A percentile compares a stretch with the other conserved stretches of the same genome.
These are phyloP conservation scores for Rubroboletus satanas DNA, from an alignment of 768 basidiomycete genomes.

Conservation along the genomic window DNA sequence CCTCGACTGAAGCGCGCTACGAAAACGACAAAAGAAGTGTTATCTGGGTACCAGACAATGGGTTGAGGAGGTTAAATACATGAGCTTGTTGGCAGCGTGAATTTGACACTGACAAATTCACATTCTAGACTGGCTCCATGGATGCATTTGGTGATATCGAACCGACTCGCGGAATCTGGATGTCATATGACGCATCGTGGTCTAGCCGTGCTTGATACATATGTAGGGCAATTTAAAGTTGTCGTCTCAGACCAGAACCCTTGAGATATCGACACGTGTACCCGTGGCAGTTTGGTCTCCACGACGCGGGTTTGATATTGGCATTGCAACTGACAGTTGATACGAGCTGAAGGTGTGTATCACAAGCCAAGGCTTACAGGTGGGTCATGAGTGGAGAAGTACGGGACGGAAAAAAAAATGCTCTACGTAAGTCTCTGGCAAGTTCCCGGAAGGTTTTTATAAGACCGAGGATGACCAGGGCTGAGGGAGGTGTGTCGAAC, in stretches of 20 bases:
- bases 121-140: conserved; percentile 10
- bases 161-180: neutral
- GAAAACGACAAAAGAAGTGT: neutral
- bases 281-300: neutral
- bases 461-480: neutral
- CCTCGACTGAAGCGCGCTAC: neutral
- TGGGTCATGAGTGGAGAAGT: too few relatives aligned
- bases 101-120: conserved; percentile 2
- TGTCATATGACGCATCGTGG: conserved; percentile 1
- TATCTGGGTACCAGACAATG: neutral
- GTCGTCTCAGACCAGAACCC: neutral
- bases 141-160: conserved; percentile 13
- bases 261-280: neutral
- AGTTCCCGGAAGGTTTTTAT: neutral
- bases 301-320: neutral
- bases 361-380: neutral
- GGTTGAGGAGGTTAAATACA: neutral
- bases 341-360: neutral
- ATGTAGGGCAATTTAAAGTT: conserved; percentile 2
- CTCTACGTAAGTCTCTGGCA: conserved; percentile 14
- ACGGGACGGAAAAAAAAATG: neutral
- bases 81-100: neutral
- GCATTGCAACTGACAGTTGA: neutral
- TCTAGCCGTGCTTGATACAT: neutral
- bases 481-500: neutral